Evolutionary conservation across 2,329 filamentous ascomycete species (phyloP).

Genomic region (Waltergamsia citrina): DNA sequence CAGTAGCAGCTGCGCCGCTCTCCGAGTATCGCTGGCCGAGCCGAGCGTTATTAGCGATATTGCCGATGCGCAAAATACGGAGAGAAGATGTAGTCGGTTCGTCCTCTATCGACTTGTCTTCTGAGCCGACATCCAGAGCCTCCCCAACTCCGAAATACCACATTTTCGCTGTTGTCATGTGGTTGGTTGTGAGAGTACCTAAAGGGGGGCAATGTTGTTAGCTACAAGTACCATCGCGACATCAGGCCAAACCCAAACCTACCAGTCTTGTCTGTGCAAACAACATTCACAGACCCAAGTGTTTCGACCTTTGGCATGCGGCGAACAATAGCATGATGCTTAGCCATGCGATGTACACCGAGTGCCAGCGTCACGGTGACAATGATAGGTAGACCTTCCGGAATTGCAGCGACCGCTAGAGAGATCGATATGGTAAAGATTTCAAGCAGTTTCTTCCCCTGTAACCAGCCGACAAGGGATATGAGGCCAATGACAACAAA

Average conservation of each 20-base stretch:
- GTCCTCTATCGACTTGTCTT: slow-evolving; percentile 42
- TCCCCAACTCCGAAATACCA: slow-evolving; percentile 75
- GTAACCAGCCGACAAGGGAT: slow-evolving; percentile 79
- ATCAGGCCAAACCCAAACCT: slow-evolving; percentile 9
- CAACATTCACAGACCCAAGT: slow-evolving; percentile 96
- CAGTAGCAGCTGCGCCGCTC: slow-evolving; percentile 56
- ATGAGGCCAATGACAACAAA: slow-evolving; percentile 92
- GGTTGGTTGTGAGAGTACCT: slow-evolving; percentile 91
- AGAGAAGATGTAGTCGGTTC: slow-evolving; percentile 65
- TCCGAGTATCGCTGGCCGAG: slow-evolving; percentile 65
- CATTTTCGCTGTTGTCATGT: slow-evolving; percentile 95
- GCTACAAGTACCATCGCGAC: not conserved
- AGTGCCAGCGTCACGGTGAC: slow-evolving; percentile 94
- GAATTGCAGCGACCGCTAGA: slow-evolving; percentile 89
- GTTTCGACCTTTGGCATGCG: slow-evolving; percentile 96
- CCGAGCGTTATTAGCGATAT: slow-evolving; percentile 91
- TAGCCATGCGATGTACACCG: slow-evolving; percentile 93
- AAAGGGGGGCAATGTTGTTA: slow-evolving; percentile 8
- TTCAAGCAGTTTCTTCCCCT: slow-evolving; percentile 82
- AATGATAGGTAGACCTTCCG: slow-evolving; percentile 93
- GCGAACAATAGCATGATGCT: slow-evolving; percentile 87
- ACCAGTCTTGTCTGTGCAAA: slow-evolving; percentile 97
- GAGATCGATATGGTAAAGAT: slow-evolving; percentile 98
- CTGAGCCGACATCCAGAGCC: slow-evolving; percentile 42
- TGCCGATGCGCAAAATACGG: slow-evolving; percentile 81